Base-by-base conservation (phyloP, 2,329 filamentous ascomycete genomes). In the Hypocreales sp. region DNA sequence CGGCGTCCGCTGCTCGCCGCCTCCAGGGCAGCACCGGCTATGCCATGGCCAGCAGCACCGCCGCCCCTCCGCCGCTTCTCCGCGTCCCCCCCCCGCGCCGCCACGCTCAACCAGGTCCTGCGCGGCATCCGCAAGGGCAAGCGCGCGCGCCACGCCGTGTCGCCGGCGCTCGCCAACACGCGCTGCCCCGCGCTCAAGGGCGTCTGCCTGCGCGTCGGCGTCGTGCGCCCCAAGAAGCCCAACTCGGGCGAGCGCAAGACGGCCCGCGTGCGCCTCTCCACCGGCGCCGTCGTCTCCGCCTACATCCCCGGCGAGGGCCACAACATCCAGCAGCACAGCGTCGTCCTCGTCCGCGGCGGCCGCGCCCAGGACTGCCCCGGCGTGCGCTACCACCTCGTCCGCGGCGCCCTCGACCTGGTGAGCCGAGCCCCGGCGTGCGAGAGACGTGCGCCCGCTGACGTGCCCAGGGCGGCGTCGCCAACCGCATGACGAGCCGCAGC, bases 251-350 rank as follows among this genome's bases (percentile, higher is more conserved):
- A 95, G 65, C 68, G 90, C 37, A 98, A 98, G 64, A 90, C 83
- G 31, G 87, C 87, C 3, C 82, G 87, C 63, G 78, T 98, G 13
- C 67, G 86, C 40, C 61, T 98, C 49, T 90, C 80, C 33, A 86
- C 72, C 37, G 90, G 90, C 30, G 82, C 75, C 48, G 69, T 92
- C 32, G 66, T 98, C 36, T 93, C 83, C 32, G 82, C 81, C 15
- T 95, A 94, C 60, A 94, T 98, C 46, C 84, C 86, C 19, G 90
- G 90, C 28, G 87, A 95, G 69, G 87, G 90, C 26, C 90, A 98
- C 60, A 98, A 95, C 55, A 86, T 95, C 39, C 87, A 95, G 65
- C 90, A 95, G 67, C 92, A 98, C 64, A 92, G 80, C 44, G 90
- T 98, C 25, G 90, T 98, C 30, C 64, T 95, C 39, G 86, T 98